Percentiles rank a stretch among this genome's conserved stretches.
phyloP scores from a whole-genome alignment of 192 early-diverging fungal genomes.

The Podochytrium sp. region DNA sequence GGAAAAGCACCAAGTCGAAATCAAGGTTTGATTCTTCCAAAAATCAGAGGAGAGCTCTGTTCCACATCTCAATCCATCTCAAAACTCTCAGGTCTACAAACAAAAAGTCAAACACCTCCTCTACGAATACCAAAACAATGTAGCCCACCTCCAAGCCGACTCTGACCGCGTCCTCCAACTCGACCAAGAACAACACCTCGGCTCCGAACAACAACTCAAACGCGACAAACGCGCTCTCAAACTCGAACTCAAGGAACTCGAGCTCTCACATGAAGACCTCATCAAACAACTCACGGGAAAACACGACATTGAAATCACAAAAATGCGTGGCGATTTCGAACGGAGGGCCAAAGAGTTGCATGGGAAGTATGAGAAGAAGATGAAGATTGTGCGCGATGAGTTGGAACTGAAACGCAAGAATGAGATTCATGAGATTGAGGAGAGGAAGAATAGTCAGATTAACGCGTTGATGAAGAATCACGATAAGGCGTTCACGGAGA shows the following conservation, averaged over 20 bases:
- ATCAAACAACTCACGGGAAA: constrained; percentile 60
- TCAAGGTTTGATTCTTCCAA: constrained; percentile 50
- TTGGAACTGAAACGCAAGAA: constrained; percentile 66
- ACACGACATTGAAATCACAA: constrained; percentile 62
- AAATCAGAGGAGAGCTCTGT: background rate
- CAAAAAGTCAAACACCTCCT: constrained; percentile 74
- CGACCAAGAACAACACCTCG: constrained; percentile 57
- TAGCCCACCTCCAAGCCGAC: constrained; percentile 68
- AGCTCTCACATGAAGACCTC: constrained; percentile 68
- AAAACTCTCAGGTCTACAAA: constrained; percentile 57
- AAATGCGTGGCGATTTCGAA: constrained; percentile 61
- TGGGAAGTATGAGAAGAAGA: constrained; percentile 66
- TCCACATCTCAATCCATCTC: background rate
- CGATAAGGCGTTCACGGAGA: constrained; percentile 70
- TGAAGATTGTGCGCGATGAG: constrained; percentile 65
- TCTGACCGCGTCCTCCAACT: constrained; percentile 61
- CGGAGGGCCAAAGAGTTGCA: constrained; percentile 62
- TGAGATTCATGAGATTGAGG: constrained; percentile 73
- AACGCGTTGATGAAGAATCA: constrained; percentile 73
- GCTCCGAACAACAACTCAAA: constrained; percentile 59
- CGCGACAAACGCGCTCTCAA: constrained; percentile 66
- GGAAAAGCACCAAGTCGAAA: constrained; percentile 71
- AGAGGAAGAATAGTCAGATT: constrained; percentile 71
- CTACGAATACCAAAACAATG: constrained; percentile 73
- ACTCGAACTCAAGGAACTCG: constrained; percentile 65